Base-by-base conservation (phyloP, 495 filamentous ascomycete species). In the Cudoniella acicularis region DNA sequence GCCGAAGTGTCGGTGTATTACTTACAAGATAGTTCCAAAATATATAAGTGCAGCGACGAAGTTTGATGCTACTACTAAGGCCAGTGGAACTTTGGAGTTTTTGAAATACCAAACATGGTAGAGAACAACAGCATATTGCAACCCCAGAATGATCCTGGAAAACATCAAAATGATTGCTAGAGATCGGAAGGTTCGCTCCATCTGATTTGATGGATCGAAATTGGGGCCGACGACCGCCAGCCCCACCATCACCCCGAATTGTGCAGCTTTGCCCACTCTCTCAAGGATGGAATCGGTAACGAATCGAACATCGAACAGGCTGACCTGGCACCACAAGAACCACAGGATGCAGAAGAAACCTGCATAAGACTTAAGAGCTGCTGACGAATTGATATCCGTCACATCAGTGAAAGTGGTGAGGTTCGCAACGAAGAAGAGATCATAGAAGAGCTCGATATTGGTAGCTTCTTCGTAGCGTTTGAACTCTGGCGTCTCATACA, bases 301-400 rank as follows among this genome's bases (percentile, higher is more conserved):
- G 70, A 89, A 89, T 0, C 87, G 84, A 27, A 89, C 78, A 64
- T 90, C 87, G 68, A 83, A 83, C 20, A 89, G 75, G 11, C 80
- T 81, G 24, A 85, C 82, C 69, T 87, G 83, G 25, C 86, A 73
- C 87, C 87, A 90, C 36, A 85, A 87, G 54, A 85, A 83, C 87
- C 87, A 90, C 11, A 90, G 77, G 46, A 89, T 51, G 25, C 56
- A 59, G 49, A 59, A 59, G 24, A 59, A 59, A 2, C 56, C 56
- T 13, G 49, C 47, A 51, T 52, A 59, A 10, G 6, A 59, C 30
- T 43, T 68, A 13, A 36, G 30, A 13, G 30, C 30, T 4, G 30
- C 13, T 6, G 30, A 36, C 13, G 30, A 66, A n/a, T 66, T 71
- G 30, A 83, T 82, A 21, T 80, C 75, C 67, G 83, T 77, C 1